Evolutionary conservation across 257 asterid species (phyloP).

Genomic region (Mentha longifolia): DNA sequence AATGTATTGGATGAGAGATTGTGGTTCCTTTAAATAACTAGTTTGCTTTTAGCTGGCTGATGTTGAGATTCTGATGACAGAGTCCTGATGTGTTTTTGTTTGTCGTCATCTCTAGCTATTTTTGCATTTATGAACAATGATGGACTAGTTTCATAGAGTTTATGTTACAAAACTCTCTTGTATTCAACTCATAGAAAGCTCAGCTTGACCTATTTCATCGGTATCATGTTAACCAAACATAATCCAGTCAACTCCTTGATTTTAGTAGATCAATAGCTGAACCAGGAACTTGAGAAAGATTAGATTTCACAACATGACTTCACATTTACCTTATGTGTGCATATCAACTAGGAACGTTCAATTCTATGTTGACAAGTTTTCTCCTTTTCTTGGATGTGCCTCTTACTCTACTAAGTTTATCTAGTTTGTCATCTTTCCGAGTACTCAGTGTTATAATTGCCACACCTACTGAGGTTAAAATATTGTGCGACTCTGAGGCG

Average conservation of each 20-base stretch:
- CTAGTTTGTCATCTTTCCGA: background rate
- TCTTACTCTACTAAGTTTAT: background rate
- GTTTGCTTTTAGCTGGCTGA: background rate
- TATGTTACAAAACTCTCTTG: background rate
- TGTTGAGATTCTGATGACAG: conserved; percentile 19
- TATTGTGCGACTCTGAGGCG: too few relatives aligned
- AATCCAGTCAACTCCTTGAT: background rate
- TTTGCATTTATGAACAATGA: conserved; percentile 9
- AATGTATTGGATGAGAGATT: background rate
- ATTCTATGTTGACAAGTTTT: too few relatives aligned
- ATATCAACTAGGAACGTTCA: background rate
- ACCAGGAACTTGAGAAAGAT: conserved; percentile 6
- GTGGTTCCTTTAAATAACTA: conserved; percentile 17
- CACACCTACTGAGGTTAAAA: background rate
- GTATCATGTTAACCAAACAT: background rate
- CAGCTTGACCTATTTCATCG: background rate
- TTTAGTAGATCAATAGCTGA: conserved; percentile 11
- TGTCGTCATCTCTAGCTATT: background rate
- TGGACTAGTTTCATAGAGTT: conserved; percentile 14
- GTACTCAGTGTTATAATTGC: background rate
- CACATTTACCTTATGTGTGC: background rate
- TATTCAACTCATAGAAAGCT: conserved; percentile 6
- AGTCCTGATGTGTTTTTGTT: background rate
- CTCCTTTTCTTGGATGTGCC: background rate
- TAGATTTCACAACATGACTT: background rate